Evolutionary conservation across 805 yeast genomes (phyloP), one percentile per base, ranked within the genome.

Genomic region (Ogataea polymorpha): DNA sequence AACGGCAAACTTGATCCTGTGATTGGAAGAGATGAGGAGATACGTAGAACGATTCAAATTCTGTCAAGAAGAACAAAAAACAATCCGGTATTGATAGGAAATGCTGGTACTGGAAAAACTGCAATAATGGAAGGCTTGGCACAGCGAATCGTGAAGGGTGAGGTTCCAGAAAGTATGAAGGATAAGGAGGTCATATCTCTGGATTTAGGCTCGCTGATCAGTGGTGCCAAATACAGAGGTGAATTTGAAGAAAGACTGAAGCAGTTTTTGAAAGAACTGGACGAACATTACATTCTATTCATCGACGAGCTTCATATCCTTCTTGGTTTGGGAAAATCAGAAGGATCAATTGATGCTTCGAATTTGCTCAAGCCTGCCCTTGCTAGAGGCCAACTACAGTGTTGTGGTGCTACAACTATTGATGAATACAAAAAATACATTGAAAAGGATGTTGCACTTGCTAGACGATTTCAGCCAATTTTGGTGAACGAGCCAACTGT

Each of bases 81-180:
- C 62, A 91, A 91, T 57, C 99, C 99, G 0, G 96, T 93, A 1
- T 64, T 91, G 40, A 89, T 93, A 30, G 99, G 99, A 48, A 80
- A 86, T 51, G 99, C 99, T 1, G 99, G 99, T 66, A 95, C 96
- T 0, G 99, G 99, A 67, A 91, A 91, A 63, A 93, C 98, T 0
- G 95, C 98, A 6, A 80, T 93, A 43, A 85, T 93, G 79, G 99
- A 93, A 59, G 99, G 98, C 0, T 70, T 93, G 28, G 98, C 98
- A 0, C 98, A 93, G 63, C 71, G 97, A 55, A 90, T 93, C 36
- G 79, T 87, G 7, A 79, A 84, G 42, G 91, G 91, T 10, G 96
- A 90, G 59, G 99, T 91, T 1, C 98, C 98, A 0, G 98, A 93
- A 48, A 78, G 89, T 31, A 82, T 91, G 83, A 86, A 89, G 59